Conservation (phyloP, 495 filamentous ascomycete species). For the Margaritispora aquatica region DNA sequence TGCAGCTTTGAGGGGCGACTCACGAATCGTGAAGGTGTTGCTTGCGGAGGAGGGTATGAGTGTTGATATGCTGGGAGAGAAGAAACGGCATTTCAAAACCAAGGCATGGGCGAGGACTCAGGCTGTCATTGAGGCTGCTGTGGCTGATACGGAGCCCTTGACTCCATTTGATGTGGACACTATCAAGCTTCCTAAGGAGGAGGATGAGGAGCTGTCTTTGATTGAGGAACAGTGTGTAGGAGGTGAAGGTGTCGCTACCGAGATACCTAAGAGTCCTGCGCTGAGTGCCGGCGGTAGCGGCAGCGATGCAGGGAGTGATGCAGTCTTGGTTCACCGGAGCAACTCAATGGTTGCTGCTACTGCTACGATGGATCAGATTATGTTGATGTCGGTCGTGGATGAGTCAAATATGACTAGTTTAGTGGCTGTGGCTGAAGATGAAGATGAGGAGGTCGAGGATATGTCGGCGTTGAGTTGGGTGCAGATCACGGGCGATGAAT, state of each 20-base stretch:
- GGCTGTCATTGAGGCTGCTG: background rate
- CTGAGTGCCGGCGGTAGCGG: too few relatives aligned
- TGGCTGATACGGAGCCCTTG: background rate
- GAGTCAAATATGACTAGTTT: background rate
- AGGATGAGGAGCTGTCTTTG: background rate
- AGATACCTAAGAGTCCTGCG: background rate
- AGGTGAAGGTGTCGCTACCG: background rate
- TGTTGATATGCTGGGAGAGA: slow-evolving; percentile 5
- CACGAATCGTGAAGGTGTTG: slow-evolving; percentile 13
- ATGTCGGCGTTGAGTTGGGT: background rate
- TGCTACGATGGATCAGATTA: too few relatives aligned
- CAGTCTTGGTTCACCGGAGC: background rate
- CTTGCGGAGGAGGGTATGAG: slow-evolving; percentile 14
- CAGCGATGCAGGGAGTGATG: background rate
- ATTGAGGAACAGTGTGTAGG: background rate
- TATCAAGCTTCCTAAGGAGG: background rate
- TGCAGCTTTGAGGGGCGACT: slow-evolving; percentile 15
- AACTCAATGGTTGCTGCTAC: background rate
- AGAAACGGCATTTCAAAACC: slow-evolving; percentile 3
- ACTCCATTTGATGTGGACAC: background rate
- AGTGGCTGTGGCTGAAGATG: background rate
- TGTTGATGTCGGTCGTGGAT: too few relatives aligned
- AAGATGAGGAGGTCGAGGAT: background rate
- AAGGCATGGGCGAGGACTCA: background rate
- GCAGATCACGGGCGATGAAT: background rate